These are phyloP conservation scores for Vitis hybrid DNA, from an alignment of 177 flowering plant species.

Conservation along the genomic window DNA sequence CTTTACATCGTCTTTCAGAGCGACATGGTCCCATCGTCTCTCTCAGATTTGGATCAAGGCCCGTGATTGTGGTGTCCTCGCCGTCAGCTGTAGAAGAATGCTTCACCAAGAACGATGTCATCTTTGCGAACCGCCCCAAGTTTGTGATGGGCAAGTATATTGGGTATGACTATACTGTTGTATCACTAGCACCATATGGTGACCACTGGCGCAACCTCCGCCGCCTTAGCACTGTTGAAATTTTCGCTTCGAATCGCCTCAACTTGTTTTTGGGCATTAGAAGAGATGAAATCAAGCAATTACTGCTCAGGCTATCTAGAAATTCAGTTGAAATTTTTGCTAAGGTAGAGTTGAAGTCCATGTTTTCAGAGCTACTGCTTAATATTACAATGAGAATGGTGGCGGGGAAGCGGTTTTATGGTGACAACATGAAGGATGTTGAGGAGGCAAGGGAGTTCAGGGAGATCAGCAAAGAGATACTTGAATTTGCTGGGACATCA, in stretches of 20 bases:
- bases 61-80: constrained; percentile 23
- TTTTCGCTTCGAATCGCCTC: constrained; percentile 30
- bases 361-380: constrained; percentile 16
- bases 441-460: constrained; percentile 13
- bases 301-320: constrained; percentile 4
- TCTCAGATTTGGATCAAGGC: constrained; percentile 21
- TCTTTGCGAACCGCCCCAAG: constrained; percentile 30
- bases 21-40: constrained; percentile 19
- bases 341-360: constrained; percentile 23
- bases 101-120: constrained; percentile 32
- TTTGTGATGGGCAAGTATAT: constrained; percentile 8
- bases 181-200: constrained; percentile 20
- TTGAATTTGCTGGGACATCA: background rate
- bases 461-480: constrained; percentile 3
- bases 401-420: constrained; percentile 23
- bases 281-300: constrained; percentile 11
- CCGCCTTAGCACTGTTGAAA: constrained; percentile 13
- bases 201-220: constrained; percentile 35
- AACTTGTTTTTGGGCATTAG: constrained; percentile 13
- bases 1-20: constrained; percentile 11
- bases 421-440: background rate
- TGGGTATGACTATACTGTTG: constrained; percentile 15
- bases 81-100: constrained; percentile 23
- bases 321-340: background rate
- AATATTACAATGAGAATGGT: constrained; percentile 27